Evolutionary conservation across 2,329 filamentous ascomycete species (phyloP).

Genomic region (Phialophora tarda): DNA sequence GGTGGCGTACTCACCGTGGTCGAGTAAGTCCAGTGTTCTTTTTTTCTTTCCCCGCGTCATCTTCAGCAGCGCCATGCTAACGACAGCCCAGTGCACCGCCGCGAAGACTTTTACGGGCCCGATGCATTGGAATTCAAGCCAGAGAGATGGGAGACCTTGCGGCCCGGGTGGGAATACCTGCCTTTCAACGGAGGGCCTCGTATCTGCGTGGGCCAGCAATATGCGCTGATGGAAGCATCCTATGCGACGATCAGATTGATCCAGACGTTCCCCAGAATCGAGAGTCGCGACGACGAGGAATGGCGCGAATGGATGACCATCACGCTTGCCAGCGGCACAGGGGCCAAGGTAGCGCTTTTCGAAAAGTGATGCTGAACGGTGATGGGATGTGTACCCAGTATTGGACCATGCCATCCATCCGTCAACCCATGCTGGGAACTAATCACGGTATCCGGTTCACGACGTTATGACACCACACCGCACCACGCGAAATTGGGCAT

Average conservation of each 20-base stretch:
- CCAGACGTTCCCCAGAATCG: conserved; percentile 71
- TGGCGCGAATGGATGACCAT: conserved; percentile 73
- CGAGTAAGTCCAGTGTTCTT: conserved; percentile 29
- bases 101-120: conserved; percentile 42
- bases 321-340: conserved; percentile 81
- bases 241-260: conserved; percentile 76
- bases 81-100: conserved; percentile 40
- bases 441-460: not conserved
- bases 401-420: not conserved
- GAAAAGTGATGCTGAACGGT: conserved; percentile 27
- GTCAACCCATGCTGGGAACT: not conserved
- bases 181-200: conserved; percentile 42
- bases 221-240: conserved; percentile 71
- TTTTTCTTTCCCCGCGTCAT: not conserved
- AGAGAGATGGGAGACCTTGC: conserved; percentile 46
- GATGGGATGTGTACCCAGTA: too few species aligned
- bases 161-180: conserved; percentile 46
- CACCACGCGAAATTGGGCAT: not conserved
- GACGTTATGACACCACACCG: not conserved
- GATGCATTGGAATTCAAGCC: conserved; percentile 46
- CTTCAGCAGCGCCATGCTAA: not conserved
- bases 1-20: conserved; percentile 53
- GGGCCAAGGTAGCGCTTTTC: conserved; percentile 52
- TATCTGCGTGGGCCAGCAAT: conserved; percentile 67
- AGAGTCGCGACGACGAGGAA: conserved; percentile 44